Conservation (phyloP, 371 early-diverging fungal species). For the Syncephalis fuscata region DNA sequence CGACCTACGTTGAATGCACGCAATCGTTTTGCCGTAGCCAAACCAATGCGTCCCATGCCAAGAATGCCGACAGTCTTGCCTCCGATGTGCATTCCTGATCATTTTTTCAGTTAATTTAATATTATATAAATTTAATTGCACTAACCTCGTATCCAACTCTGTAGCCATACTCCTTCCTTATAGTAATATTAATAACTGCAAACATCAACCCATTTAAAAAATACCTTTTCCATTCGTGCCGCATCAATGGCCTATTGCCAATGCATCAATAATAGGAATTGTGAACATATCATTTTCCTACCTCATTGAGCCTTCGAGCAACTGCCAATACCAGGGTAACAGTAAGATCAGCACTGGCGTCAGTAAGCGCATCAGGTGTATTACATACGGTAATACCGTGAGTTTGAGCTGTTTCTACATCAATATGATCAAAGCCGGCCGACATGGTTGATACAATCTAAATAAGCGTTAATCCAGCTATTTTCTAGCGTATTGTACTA, state of each 20-base stretch:
- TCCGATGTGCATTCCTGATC: constrained; percentile 28
- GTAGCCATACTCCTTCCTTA: background rate
- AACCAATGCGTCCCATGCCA: constrained; percentile 74
- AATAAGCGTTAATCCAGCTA: background rate
- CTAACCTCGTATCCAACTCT: too few relatives aligned
- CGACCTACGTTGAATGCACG: constrained; percentile 40
- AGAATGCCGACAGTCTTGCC: constrained; percentile 68
- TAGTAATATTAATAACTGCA: background rate
- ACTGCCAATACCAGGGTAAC: constrained; percentile 54
- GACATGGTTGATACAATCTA: constrained; percentile 49
- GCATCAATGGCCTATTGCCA: too few relatives aligned
- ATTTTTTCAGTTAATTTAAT: constrained; percentile 47
- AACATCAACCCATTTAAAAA: background rate
- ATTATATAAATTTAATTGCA: too few relatives aligned
- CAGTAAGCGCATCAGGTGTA: constrained; percentile 78
- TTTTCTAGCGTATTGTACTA: too few relatives aligned
- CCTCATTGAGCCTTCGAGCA: constrained; percentile 20
- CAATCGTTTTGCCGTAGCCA: constrained; percentile 50
- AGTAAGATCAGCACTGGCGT: constrained; percentile 73
- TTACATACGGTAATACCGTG: constrained; percentile 44
- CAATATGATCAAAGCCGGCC: constrained; percentile 78
- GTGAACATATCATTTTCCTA: too few relatives aligned
- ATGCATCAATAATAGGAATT: too few relatives aligned
- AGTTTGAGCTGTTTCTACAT: constrained; percentile 22
- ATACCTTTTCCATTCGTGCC: too few relatives aligned